Base-by-base conservation (phyloP, 2,329 filamentous ascomycete genomes). In the Zasmidium cellare region DNA sequence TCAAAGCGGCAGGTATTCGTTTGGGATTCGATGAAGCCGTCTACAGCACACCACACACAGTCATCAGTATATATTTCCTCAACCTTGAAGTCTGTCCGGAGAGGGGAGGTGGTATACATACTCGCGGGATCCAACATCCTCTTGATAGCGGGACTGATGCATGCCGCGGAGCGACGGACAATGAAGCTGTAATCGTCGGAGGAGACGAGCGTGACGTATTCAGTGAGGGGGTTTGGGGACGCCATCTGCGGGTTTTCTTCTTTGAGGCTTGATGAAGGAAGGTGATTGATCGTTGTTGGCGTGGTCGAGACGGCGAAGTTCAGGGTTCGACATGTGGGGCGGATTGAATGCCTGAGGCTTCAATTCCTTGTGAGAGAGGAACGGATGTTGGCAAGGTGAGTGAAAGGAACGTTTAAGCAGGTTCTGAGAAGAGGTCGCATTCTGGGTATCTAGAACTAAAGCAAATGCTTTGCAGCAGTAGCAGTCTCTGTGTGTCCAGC, bases 181-280 rank as follows among this genome's bases (percentile, higher is more conserved):
- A 90, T 84, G 71, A 90, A 92, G 77, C 91, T 88, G 72, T 86
- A 91, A 67, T 84, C 88, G 74, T 93, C 90, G 65, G 80, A 82
- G 0, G 89, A 91, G 45, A 92, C 81, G 53, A 93, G 84, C 3
- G 90, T 92, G 64, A 92, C 83, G 74, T 91, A 92, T 69, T 90
- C 86, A 75, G 82, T 84, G 11, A 41, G 41, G 1, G 22, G 45
- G 12, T 56, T 61, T 11, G 54, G 28, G 1, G 57, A 38, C 56
- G 56, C 61, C 16, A 23, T 55, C n/a, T n/a, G n/a, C n/a, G n/a
- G n/a, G 25, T 9, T 38, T 14, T 20, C 48, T 50, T 2, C n/a
- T 51, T 22, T 5, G 19, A 46, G 41, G 18, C 6, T 46, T 46
- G 46, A 24, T 48, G 46, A 3, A n/a, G 6, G 44, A 46, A 46